A percentile compares a stretch with the other conserved stretches of the same genome.
phyloP scores from a whole-genome alignment of 1,284 basidiomycete species.

The Meira nashicola region DNA sequence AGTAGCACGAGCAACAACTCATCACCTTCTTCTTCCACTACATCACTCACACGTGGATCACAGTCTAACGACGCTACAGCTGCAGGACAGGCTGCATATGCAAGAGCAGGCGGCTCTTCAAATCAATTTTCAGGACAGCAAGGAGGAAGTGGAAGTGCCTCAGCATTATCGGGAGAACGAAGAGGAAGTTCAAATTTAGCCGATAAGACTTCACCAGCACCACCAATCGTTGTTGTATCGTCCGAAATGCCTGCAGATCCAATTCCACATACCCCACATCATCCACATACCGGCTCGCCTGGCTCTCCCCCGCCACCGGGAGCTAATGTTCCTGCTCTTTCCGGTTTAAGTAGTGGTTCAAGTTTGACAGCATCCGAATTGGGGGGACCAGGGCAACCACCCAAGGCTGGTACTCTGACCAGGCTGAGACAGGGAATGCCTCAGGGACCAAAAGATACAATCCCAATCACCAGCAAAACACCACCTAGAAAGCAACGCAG shows the following conservation, averaged over 20 bases:
- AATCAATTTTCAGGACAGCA: neutral
- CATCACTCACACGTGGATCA: constrained; percentile 18
- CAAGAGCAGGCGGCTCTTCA: constrained; percentile 4
- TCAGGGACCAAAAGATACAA: constrained; percentile 45
- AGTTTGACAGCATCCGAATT: constrained; percentile 2
- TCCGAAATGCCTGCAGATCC: constrained; percentile 44
- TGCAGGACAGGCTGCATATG: neutral
- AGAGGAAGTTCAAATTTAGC: constrained; percentile 25
- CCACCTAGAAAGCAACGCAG: constrained; percentile 51
- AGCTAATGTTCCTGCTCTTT: constrained; percentile 30
- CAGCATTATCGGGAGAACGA: constrained; percentile 15
- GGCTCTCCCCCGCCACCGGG: constrained; percentile 38
- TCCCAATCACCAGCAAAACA: constrained; percentile 46
- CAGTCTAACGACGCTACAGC: neutral
- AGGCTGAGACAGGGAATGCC: constrained; percentile 31
- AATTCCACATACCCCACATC: constrained; percentile 27
- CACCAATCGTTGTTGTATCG: constrained; percentile 44
- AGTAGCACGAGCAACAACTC: constrained; percentile 15
- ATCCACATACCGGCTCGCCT: constrained; percentile 26
- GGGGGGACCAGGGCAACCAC: constrained; percentile 22
- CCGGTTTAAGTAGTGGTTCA: constrained; percentile 8
- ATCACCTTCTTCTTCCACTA: constrained; percentile 33
- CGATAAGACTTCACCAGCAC: constrained; percentile 43
- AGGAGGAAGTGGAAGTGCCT: neutral
- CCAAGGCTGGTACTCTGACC: constrained; percentile 41